Evolutionary conservation across 345 rosid species (phyloP).

Genomic region (Murraya koenigii): DNA sequence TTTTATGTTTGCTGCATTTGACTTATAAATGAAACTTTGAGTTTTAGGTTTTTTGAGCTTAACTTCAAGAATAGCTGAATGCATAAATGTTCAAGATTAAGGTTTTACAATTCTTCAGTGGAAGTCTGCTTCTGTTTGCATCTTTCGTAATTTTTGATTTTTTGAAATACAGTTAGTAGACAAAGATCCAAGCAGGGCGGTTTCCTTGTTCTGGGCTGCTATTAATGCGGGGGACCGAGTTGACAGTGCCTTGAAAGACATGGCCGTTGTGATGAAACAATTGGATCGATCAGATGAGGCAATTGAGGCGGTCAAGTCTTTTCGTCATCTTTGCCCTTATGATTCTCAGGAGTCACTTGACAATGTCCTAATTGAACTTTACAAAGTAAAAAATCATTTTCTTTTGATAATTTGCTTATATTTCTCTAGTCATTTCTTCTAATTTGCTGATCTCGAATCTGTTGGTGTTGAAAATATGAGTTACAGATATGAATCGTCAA

Average conservation of each 20-base stretch:
- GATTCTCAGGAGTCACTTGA: slow-evolving; percentile 75
- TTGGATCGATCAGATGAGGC: slow-evolving; percentile 69
- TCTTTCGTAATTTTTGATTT: not conserved
- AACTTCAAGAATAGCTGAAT: not conserved
- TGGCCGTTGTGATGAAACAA: slow-evolving; percentile 81
- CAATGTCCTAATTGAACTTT: slow-evolving; percentile 73
- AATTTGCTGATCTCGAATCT: not conserved
- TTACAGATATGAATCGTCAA: not conserved
- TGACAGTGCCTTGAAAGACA: slow-evolving; percentile 76
- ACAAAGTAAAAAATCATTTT: slow-evolving; percentile 41
- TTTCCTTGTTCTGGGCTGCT: slow-evolving; percentile 79
- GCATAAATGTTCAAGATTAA: not conserved
- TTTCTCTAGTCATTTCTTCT: not conserved
- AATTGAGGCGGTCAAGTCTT: slow-evolving; percentile 73
- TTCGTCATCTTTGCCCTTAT: slow-evolving; percentile 63
- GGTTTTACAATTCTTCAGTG: not conserved
- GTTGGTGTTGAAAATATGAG: not conserved
- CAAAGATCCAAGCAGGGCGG: slow-evolving; percentile 60
- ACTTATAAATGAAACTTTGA: not conserved
- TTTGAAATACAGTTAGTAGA: slow-evolving; percentile 43
- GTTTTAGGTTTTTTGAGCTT: no score
- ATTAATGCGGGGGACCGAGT: slow-evolving; percentile 74
- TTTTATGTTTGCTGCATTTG: not conserved
- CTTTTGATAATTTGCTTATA: not conserved
- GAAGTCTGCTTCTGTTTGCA: not conserved